Conservation (phyloP, 2,329 filamentous ascomycete species). For the Calonectria montana region DNA sequence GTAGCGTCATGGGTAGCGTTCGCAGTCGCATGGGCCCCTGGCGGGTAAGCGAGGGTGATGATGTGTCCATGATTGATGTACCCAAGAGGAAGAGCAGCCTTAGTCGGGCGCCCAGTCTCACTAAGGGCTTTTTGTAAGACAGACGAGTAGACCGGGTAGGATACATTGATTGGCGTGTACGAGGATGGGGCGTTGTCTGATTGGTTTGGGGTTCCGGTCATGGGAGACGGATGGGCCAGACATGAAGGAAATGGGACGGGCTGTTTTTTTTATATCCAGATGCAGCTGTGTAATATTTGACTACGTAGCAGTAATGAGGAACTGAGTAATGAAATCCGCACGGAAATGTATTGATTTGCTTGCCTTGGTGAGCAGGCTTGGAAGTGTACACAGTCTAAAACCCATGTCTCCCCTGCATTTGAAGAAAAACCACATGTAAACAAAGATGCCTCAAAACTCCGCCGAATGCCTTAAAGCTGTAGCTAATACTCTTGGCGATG, state of each 20-base stretch:
- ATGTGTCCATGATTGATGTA: constrained; percentile 59
- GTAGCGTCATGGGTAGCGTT: constrained; percentile 60
- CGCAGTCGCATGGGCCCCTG: constrained; percentile 50
- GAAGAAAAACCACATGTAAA: not conserved
- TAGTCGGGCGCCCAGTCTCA: constrained; percentile 73
- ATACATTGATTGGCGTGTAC: constrained; percentile 29
- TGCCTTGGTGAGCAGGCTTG: not conserved
- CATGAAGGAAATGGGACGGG: constrained; percentile 18
- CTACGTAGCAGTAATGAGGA: constrained; percentile 37
- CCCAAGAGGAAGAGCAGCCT: constrained; percentile 75
- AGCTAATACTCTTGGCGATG: constrained; percentile 7
- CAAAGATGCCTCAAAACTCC: not conserved
- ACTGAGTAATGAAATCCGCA: constrained; percentile 10
- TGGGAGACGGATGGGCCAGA: constrained; percentile 21
- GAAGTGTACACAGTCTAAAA: constrained; percentile 1
- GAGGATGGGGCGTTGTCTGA: constrained; percentile 38
- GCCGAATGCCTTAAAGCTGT: not conserved
- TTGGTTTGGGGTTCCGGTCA: constrained; percentile 32
- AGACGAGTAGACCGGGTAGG: constrained; percentile 22
- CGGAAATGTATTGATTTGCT: not conserved
- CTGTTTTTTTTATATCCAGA: constrained; percentile 15
- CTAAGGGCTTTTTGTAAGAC: constrained; percentile 78
- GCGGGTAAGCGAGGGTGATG: constrained; percentile 54
- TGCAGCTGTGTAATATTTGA: constrained; percentile 33
- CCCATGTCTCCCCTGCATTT: not conserved